Percentiles rank a stretch among this genome's conserved stretches.
Conservation (phyloP, 805 yeast species). For the Torulaspora gathmanii region DNA sequence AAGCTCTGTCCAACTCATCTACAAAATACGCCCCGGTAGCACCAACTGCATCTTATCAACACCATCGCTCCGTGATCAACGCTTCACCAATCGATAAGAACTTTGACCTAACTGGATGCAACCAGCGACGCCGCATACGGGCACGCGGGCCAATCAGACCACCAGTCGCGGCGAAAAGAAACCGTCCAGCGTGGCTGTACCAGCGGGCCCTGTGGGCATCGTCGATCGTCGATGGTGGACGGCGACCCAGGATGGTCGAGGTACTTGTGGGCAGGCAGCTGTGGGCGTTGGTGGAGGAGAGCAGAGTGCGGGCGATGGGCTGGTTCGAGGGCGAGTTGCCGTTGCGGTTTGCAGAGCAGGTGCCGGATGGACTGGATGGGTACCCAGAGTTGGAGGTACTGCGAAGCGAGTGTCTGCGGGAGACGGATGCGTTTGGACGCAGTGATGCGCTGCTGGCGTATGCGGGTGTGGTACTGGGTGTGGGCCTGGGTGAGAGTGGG, state of each 20-base stretch:
- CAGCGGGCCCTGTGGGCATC: background rate
- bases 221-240: background rate
- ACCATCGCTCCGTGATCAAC: background rate
- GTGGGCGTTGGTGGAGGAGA: background rate
- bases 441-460: conserved; percentile 13
- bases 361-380: background rate
- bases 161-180: conserved; percentile 3
- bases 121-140: background rate
- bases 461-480: conserved; percentile 3
- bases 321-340: conserved; percentile 3
- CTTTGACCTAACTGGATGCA: background rate
- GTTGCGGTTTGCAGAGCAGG: background rate
- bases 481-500: background rate
- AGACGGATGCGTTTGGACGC: conserved; percentile 9
- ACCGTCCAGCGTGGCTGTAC: conserved; percentile 4
- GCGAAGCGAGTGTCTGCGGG: conserved; percentile 9
- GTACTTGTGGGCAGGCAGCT: background rate
- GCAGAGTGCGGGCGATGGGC: background rate
- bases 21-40: background rate
- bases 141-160: conserved; percentile 3
- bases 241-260: background rate
- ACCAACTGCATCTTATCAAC: background rate
- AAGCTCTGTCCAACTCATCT: background rate
- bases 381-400: conserved; percentile 7
- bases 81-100: conserved; percentile 5